These are phyloP conservation scores for Lablab purpureus DNA, from an alignment of 306 rosid species.

Conservation along the genomic window DNA sequence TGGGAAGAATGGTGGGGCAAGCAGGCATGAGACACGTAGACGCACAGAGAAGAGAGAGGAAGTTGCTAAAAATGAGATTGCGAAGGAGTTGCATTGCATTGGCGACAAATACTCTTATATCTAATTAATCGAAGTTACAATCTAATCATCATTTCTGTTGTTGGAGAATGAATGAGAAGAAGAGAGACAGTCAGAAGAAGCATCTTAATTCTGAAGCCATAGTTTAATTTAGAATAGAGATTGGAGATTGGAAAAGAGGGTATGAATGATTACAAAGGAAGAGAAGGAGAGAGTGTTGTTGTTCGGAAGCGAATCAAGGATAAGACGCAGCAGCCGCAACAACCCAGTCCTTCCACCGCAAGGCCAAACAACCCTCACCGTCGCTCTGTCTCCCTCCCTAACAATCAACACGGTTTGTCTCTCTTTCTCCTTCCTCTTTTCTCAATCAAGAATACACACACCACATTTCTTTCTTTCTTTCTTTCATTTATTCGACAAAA, in stretches of 20 bases:
- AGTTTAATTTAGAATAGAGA: too few species aligned
- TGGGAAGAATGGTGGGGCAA: background rate
- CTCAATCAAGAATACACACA: too few species aligned
- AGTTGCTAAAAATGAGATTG: constrained; percentile 6
- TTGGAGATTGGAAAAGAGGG: background rate
- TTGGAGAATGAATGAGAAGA: background rate
- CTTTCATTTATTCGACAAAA: background rate
- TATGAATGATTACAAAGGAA: constrained; percentile 8
- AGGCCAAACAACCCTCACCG: background rate
- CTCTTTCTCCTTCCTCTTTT: background rate
- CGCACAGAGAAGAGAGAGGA: background rate
- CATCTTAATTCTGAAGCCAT: background rate
- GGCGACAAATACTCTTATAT: background rate
- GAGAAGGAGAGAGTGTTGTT: background rate
- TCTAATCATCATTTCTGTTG: background rate
- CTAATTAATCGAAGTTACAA: background rate
- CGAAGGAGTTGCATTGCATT: background rate
- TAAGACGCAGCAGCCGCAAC: background rate
- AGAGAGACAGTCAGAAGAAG: background rate
- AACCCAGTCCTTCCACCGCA: background rate
- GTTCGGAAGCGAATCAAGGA: constrained; percentile 13
- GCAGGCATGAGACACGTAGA: background rate
- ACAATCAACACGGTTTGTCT: constrained; percentile 14
- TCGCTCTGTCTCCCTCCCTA: constrained; percentile 13
- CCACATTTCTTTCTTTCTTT: background rate